phyloP scores from a whole-genome alignment of 2,329 filamentous ascomycete species.

The Passalora sequoiae region DNA sequence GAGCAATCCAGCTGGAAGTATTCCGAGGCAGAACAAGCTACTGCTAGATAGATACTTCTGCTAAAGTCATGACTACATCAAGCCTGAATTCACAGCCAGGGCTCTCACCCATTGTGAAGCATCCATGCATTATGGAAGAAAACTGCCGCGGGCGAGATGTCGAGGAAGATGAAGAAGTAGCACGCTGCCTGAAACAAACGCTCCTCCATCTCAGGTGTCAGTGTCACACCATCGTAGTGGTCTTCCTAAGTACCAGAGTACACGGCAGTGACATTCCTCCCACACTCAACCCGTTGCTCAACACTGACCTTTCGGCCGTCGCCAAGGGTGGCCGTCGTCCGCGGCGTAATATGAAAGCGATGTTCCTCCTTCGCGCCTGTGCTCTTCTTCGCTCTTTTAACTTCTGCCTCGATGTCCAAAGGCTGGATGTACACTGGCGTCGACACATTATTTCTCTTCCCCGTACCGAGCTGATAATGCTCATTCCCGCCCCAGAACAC shows the following conservation, averaged over 20 bases:
- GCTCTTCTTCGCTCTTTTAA: constrained; percentile 55
- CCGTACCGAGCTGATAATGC: constrained; percentile 85
- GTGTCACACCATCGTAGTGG: not conserved
- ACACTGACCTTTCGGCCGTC: constrained; percentile 64
- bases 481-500: constrained; percentile 96
- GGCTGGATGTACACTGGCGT: constrained; percentile 74
- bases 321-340: constrained; percentile 62
- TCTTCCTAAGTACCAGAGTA: constrained; percentile 59
- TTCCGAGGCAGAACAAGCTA: too few relatives aligned
- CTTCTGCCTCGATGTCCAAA: constrained; percentile 60
- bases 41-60: too few relatives aligned
- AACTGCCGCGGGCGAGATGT: too few relatives aligned
- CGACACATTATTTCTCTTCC: constrained; percentile 75
- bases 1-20: too few relatives aligned
- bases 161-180: too few relatives aligned
- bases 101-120: too few relatives aligned
- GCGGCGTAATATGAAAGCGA: constrained; percentile 75
- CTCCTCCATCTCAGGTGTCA: too few relatives aligned
- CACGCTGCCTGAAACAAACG: too few relatives aligned
- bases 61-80: too few relatives aligned
- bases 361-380: constrained; percentile 60
- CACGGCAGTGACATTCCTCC: constrained; percentile 72
- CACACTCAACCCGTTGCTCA: constrained; percentile 86
- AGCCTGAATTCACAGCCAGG: too few relatives aligned
- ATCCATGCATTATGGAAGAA: too few relatives aligned